A percentile compares a stretch with the other conserved stretches of the same genome.
Conservation (phyloP, 352 stramenopile genomes). For the Blastocystis sp. region DNA sequence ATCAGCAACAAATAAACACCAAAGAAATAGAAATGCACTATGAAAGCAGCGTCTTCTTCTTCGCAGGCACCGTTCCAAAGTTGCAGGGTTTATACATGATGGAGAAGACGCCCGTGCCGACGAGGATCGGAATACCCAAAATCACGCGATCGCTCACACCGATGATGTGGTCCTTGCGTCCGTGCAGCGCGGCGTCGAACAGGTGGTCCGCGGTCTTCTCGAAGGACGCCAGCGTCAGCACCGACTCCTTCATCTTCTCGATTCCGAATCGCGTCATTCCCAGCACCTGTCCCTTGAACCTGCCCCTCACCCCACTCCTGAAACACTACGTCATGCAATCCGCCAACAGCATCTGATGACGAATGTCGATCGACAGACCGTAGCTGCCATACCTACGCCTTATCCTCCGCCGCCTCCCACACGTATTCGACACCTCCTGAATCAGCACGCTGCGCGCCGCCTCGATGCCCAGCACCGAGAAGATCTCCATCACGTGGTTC, state of each 20-base stretch:
- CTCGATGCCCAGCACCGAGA: constrained; percentile 93
- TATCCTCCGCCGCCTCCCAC: background rate
- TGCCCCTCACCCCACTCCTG: constrained; percentile 75
- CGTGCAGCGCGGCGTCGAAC: constrained; percentile 98
- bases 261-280: constrained; percentile 94
- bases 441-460: constrained; percentile 91
- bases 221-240: constrained; percentile 97
- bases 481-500: constrained; percentile 97
- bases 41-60: constrained; percentile 44
- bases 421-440: constrained; percentile 95
- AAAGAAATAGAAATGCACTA: constrained; percentile 15
- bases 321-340: constrained; percentile 97
- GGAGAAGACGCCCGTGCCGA: constrained; percentile 93
- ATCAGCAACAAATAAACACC: constrained; percentile 1
- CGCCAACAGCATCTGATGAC: constrained; percentile 96
- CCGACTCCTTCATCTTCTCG: constrained; percentile 98
- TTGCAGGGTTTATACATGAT: constrained; percentile 66
- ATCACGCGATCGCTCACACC: constrained; percentile 98
- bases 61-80: constrained; percentile 40
- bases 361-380: constrained; percentile 94
- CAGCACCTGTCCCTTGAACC: constrained; percentile 84
- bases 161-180: constrained; percentile 92
- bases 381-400: constrained; percentile 87
- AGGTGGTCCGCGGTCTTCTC: constrained; percentile 99
- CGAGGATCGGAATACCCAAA: constrained; percentile 96